Evolutionary conservation across 78 protist species (phyloP), one percentile per base, ranked within the genome.

Genomic region (Dictyostelium capitatum): DNA sequence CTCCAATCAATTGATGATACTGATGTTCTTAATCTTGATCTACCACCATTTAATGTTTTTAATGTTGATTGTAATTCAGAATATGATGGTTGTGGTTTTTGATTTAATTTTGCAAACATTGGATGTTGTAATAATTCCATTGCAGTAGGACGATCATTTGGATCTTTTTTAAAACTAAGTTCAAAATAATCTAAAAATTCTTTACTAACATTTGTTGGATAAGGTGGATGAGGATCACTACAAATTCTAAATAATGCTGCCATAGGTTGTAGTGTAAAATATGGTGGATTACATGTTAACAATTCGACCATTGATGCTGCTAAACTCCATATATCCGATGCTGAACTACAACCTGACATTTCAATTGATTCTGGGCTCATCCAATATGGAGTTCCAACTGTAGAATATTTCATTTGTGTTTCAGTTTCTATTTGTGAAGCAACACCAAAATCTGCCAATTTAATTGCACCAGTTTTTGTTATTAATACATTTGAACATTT

Each of bases 341-440:
- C 77, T 10, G 74, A 97, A 93, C 80, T 95, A 82, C 80, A 82
- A 4, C 98, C 99, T 4, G 99, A 99, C 3, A 99, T 99, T 97
- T 91, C 78, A 32, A 85, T 48, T 97, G 95, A 83, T 54, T 43
- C 73, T n/a, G 77, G 67, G 0, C 50, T 30, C 73, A 53, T 99
- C 99, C 99, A 99, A 75, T 96, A 98, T 0, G 99, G 99, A 4
- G 99, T 98, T 5, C 99, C 99, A 1, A 95, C 99, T 15, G 97
- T 98, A 7, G 82, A 32, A 37, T 69, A 74, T 9, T 95, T 51
- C 20, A 87, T 6, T 48, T 87, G 92, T 0, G 82, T 94, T 14
- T 83, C 93, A 15, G 72, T 83, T 0, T 75, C 47, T 28, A 91
- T 47, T 25, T 81, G 79, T 28, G 80, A 43, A 53, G 95, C 84